A percentile compares a stretch with the other conserved stretches of the same genome.
Conservation (phyloP, 768 basidiomycete species). For the Podaxis sp. region DNA sequence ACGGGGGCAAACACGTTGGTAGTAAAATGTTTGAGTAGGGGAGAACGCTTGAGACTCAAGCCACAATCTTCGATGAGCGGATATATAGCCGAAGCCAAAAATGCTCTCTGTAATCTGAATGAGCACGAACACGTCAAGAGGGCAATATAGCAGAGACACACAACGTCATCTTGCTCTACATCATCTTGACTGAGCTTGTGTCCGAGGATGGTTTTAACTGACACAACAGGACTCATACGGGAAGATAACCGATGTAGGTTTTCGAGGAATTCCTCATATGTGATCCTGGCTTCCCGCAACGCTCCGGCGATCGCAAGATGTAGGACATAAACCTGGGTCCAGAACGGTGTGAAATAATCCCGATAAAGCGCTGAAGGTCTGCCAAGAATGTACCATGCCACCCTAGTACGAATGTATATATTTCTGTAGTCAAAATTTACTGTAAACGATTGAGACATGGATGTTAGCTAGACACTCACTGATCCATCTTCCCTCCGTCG, state of each 20-base stretch:
- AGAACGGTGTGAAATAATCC: slow-evolving; percentile 46
- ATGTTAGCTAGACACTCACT: slow-evolving; percentile 32
- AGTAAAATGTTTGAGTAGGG: slow-evolving; percentile 32
- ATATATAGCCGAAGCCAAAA: slow-evolving; percentile 29
- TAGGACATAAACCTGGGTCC: slow-evolving; percentile 48
- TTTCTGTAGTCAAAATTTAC: slow-evolving; percentile 36
- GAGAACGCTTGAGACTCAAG: slow-evolving; percentile 38
- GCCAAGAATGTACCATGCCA: slow-evolving; percentile 72
- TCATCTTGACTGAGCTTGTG: slow-evolving; percentile 42
- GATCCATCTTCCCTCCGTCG: slow-evolving; percentile 36
- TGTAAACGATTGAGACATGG: background rate
- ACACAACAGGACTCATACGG: slow-evolving; percentile 27
- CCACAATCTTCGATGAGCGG: slow-evolving; percentile 31
- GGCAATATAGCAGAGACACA: slow-evolving; percentile 28
- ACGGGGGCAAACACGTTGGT: background rate
- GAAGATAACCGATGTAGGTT: slow-evolving; percentile 29
- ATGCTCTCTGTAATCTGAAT: slow-evolving; percentile 37
- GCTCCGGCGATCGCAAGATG: slow-evolving; percentile 45
- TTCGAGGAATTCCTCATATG: slow-evolving; percentile 39
- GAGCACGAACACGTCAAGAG: background rate
- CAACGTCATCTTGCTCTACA: slow-evolving; percentile 44
- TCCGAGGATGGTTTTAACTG: slow-evolving; percentile 40
- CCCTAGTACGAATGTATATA: slow-evolving; percentile 59
- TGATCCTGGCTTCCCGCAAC: slow-evolving; percentile 32
- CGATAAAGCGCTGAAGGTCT: slow-evolving; percentile 45